phyloP scores from a whole-genome alignment of 129 eudicot species.

The sunflower (Helianthus annuus) region HanXRQr2.0-SUNRISE NC_035438.2:47740617-47741116 shows the following conservation, averaged over 20 bases:
- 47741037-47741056: neutral
- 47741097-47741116: slow-evolving; percentile 63
- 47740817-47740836: slow-evolving; percentile 11
- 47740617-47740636: slow-evolving; percentile 87
- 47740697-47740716: neutral
- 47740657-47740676: slow-evolving; percentile 74
- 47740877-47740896: slow-evolving; percentile 52
- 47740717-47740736: neutral
- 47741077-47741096: slow-evolving; percentile 78
- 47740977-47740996: slow-evolving; percentile 86
- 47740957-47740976: slow-evolving; percentile 89
- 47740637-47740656: slow-evolving; percentile 89
- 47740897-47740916: slow-evolving; percentile 93
- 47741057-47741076: slow-evolving; percentile 63
- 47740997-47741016: slow-evolving; percentile 79
- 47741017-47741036: slow-evolving; percentile 23
- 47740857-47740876: neutral
- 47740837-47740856: neutral
- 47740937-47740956: slow-evolving; percentile 82
- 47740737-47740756: slow-evolving; percentile 57
- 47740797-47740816: slow-evolving; percentile 84
- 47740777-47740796: slow-evolving; percentile 73
- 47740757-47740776: slow-evolving; percentile 94
- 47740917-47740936: slow-evolving; percentile 87
- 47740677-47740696: neutral